These are phyloP conservation scores for Globisporangium cederbergense DNA, from an alignment of 352 stramenopile species.

Conservation along the genomic window DNA sequence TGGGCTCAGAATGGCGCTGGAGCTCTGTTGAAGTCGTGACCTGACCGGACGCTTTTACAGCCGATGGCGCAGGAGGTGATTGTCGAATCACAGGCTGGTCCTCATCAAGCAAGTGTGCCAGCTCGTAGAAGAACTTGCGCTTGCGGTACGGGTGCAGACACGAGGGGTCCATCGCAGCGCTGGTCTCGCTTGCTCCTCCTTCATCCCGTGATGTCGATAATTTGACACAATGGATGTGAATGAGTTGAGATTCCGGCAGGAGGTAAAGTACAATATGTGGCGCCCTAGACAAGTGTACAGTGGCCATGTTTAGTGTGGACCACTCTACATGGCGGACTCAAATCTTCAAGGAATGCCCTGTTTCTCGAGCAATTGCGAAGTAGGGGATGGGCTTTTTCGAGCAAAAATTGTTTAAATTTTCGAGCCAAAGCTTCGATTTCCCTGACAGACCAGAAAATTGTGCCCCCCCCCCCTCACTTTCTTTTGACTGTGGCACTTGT, in stretches of 20 bases:
- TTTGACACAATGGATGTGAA: not conserved
- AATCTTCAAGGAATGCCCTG: slow-evolving; percentile 1
- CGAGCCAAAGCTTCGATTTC: slow-evolving; percentile 5
- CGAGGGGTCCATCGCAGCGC: slow-evolving; percentile 2
- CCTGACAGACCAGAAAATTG: slow-evolving; percentile 2
- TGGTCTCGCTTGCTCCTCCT: not conserved
- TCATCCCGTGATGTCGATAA: not conserved
- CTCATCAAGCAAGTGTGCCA: slow-evolving; percentile 50
- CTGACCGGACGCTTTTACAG: not conserved
- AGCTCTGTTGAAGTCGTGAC: not conserved
- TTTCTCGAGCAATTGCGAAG: not conserved
- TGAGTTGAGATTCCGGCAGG: not conserved
- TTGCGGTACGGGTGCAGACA: slow-evolving; percentile 61
- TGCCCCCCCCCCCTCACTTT: not conserved
- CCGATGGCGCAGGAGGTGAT: slow-evolving; percentile 21
- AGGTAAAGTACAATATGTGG: no score
- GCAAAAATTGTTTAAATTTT: slow-evolving; percentile 5
- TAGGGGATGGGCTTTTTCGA: not conserved
- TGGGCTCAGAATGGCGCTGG: not conserved
- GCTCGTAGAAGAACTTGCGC: slow-evolving; percentile 74
- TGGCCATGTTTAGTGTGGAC: not conserved
- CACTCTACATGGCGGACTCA: not conserved
- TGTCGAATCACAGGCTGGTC: slow-evolving; percentile 28
- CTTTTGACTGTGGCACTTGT: not conserved
- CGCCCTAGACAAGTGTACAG: not conserved